A percentile compares a stretch with the other conserved stretches of the same genome.
Conservation (phyloP, 352 stramenopile genomes). For the Globisporangium lucens region DNA sequence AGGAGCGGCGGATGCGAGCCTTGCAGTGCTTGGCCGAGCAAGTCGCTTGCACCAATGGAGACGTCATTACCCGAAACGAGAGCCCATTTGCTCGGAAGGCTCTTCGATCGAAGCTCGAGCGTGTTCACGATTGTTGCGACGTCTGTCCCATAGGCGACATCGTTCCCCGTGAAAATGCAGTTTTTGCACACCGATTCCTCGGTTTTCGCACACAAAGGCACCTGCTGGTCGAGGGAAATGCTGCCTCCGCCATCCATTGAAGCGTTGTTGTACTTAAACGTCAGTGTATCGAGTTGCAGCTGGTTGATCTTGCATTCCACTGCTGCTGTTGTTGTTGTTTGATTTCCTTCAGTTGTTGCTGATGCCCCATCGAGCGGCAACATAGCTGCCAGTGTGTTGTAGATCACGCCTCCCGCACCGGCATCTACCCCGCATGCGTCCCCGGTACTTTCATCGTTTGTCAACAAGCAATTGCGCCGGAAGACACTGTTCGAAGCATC, state of each 20-base stretch:
- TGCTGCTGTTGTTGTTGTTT: neutral
- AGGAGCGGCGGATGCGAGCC: neutral
- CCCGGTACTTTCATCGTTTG: neutral
- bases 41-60: neutral
- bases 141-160: neutral
- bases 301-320: neutral
- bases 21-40: conserved; percentile 3
- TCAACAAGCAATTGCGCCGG: conserved; percentile 1
- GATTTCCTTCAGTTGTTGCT: neutral
- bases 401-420: neutral
- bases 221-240: conserved; percentile 12
- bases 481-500: neutral
- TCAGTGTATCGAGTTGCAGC: conserved; percentile 1
- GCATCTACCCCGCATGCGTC: neutral
- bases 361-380: neutral
- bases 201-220: conserved; percentile 10
- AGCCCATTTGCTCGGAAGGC: neutral
- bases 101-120: neutral
- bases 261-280: conserved; percentile 14
- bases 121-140: conserved; percentile 11
- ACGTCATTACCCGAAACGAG: conserved; percentile 6
- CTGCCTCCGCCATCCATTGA: conserved; percentile 12
- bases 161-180: conserved; percentile 4
- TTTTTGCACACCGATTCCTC: neutral
- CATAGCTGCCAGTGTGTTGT: neutral